A percentile compares a stretch with the other conserved stretches of the same genome.
Conservation (phyloP, 768 basidiomycete species). For the Fibroporia radiculosa region DNA sequence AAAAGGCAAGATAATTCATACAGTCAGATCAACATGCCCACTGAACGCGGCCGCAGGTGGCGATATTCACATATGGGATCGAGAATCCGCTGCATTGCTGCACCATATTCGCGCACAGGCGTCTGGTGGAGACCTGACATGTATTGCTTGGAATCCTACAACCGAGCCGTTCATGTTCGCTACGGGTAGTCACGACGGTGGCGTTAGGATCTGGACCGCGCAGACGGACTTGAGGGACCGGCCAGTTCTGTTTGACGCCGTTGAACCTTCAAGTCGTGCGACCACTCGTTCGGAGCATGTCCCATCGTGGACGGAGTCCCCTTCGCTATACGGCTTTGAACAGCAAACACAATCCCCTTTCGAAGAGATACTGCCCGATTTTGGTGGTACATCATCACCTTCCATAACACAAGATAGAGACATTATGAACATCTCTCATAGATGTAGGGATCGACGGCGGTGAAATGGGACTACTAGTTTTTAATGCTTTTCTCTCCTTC, state of each 20-base stretch:
- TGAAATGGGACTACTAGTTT: too few species aligned
- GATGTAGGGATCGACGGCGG: too few species aligned
- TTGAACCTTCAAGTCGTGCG: not conserved
- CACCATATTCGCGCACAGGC: conserved; percentile 59
- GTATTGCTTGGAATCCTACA: conserved; percentile 72
- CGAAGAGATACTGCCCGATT: not conserved
- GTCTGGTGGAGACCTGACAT: conserved; percentile 59
- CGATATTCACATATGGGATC: conserved; percentile 83
- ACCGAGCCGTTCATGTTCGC: conserved; percentile 63
- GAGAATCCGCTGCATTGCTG: conserved; percentile 65
- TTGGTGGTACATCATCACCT: not conserved
- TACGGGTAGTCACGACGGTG: conserved; percentile 72
- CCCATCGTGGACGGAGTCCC: conserved; percentile 10
- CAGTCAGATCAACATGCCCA: too few species aligned
- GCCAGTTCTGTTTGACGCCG: conserved; percentile 8
- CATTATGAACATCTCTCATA: not conserved
- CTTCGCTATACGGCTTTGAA: conserved; percentile 11
- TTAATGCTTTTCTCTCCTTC: too few species aligned
- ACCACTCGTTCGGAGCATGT: not conserved
- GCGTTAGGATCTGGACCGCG: conserved; percentile 62
- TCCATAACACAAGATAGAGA: not conserved
- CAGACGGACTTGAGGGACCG: conserved; percentile 3
- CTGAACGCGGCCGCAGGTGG: conserved; percentile 59
- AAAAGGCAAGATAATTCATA: conserved; percentile 45
- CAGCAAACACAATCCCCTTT: conserved; percentile 11